Conservation (phyloP, 352 stramenopile genomes). For the Pythium coloratum region DNA sequence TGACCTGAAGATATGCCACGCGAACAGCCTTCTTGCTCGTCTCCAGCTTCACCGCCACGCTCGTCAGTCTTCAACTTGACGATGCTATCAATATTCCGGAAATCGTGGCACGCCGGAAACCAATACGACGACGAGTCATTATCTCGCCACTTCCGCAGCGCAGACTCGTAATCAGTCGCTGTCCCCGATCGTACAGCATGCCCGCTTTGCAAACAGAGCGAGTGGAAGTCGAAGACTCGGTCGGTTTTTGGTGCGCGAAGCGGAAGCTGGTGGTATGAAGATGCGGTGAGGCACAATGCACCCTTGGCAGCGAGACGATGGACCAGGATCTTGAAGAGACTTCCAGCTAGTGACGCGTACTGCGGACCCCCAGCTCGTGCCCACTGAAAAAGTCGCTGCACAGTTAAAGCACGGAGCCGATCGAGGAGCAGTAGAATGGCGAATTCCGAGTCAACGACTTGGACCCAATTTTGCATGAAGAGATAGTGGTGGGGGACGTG, state of each 20-base stretch:
- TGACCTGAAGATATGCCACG: conserved; percentile 28
- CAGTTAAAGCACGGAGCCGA: not conserved
- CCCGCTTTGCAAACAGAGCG: not conserved
- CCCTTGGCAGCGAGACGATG: conserved; percentile 19
- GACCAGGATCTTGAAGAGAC: conserved; percentile 1
- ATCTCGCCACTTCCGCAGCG: conserved; percentile 10
- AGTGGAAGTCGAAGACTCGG: not conserved
- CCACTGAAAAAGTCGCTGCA: not conserved
- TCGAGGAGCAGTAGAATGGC: not conserved
- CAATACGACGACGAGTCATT: conserved; percentile 21
- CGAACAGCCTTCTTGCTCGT: not conserved
- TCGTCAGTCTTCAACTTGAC: conserved; percentile 17
- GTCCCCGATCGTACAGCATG: not conserved
- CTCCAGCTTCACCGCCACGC: not conserved
- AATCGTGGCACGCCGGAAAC: conserved; percentile 24
- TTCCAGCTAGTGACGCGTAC: conserved; percentile 3
- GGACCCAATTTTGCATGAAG: not conserved
- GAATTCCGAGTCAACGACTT: not conserved
- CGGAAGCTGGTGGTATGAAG: conserved; percentile 12
- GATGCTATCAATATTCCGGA: conserved; percentile 29
- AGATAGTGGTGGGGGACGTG: not conserved
- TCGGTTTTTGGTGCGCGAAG: not conserved
- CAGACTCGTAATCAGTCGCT: conserved; percentile 8
- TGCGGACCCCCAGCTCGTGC: not conserved
- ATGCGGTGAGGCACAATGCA: conserved; percentile 12